Evolutionary conservation across 345 rosid genomes (phyloP).

Genomic region (Atalantia buxifolia): DNA sequence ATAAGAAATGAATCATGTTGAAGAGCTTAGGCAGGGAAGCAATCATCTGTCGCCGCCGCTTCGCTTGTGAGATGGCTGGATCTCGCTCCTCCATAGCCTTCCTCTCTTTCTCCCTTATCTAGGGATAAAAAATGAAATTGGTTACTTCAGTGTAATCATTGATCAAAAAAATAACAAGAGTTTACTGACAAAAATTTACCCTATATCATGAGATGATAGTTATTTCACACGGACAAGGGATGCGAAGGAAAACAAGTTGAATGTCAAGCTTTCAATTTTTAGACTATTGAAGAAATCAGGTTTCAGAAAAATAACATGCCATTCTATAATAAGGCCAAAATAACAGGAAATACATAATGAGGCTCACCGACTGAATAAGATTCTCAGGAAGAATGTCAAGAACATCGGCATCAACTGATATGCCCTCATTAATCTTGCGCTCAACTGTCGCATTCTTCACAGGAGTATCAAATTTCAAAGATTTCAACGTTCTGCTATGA

Average conservation of each 20-base stretch:
- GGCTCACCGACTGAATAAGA: conserved; percentile 63
- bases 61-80: conserved; percentile 83
- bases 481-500: conserved; percentile 49
- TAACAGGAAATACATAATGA: neutral
- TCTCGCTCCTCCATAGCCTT: conserved; percentile 58
- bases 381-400: conserved; percentile 48
- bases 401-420: conserved; percentile 40
- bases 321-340: neutral
- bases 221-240: neutral
- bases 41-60: conserved; percentile 63
- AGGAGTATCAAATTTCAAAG: conserved; percentile 59
- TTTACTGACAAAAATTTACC: neutral
- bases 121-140: conserved; percentile 16
- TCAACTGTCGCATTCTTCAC: conserved; percentile 24
- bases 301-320: neutral
- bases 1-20: conserved; percentile 58
- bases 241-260: neutral
- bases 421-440: conserved; percentile 21
- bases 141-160: neutral
- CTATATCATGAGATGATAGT: neutral
- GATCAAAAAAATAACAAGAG: neutral
- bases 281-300: neutral
- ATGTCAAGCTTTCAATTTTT: neutral
- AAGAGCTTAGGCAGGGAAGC: conserved; percentile 75
- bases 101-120: conserved; percentile 78